Base-by-base conservation (phyloP, 495 filamentous ascomycete species). In the Thermothielavioides terrestris region DNA sequence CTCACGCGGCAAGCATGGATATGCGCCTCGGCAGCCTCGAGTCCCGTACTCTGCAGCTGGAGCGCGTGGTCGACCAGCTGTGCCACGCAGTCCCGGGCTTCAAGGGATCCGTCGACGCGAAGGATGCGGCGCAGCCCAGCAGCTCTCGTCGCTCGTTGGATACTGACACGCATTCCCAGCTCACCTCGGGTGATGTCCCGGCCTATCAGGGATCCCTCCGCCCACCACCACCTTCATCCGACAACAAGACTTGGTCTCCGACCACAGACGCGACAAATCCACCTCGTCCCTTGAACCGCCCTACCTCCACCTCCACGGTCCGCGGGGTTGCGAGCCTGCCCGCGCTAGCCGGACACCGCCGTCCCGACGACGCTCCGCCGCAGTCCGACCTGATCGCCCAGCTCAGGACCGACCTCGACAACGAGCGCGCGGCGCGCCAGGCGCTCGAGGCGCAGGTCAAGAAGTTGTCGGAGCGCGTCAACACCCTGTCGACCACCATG, bases 391-490 rank as follows among this genome's bases (percentile, higher is more conserved):
- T 75, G 8, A 56, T 66, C 22, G 57, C 68, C n/a, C 62, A 76
- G 37, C 69, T 80, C 15, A 66, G 73, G 23, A 46, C 59, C 18
- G 77, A 80, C 53, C 70, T 80, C 15, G 70, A 75, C 21, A 50
- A 60, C 15, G 77, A 80, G 53, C 71, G 72, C 43, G 63, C 69
- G 4, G 70, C 72, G 8, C 71, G 77, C 1, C 69, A 67, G 17
- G 64, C 64, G 5, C 67, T 80, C n/a, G 77, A 80, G 55, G 62
- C 63, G 1, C 63, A 74, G 42, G 76, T 80, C 18, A 69, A 62
- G 42, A 69, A 64, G 48, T 61, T 80, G 1, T 67, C 66, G 31
- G 67, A 72, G 14, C 66, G 64, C 22, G 46, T 78, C 23, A 66
- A 74, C 48, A 58, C 62, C 1, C 37, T 72, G 25, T 68, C 67